Percentiles rank a stretch among this genome's conserved stretches.
Evolutionary conservation across 768 basidiomycete species (phyloP).

Genomic region (Suillus plorans): DNA sequence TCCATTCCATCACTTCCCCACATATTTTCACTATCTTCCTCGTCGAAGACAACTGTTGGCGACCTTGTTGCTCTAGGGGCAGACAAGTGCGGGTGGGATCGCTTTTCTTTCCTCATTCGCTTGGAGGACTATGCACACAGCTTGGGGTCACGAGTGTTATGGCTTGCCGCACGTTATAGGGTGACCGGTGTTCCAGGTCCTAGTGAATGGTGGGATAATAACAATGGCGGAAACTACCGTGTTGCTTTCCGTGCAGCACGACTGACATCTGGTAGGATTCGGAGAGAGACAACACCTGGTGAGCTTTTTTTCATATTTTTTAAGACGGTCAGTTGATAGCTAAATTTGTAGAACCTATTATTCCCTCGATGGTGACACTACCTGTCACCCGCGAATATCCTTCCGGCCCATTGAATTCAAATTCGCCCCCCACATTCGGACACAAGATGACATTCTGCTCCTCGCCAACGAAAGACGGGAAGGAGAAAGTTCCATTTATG

Average conservation of each 20-base stretch:
- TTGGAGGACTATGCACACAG: slow-evolving; percentile 67
- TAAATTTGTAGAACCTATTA: slow-evolving; percentile 9
- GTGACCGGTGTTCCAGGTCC: slow-evolving; percentile 33
- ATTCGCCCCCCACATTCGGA: neutral
- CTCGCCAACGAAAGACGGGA: neutral
- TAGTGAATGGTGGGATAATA: slow-evolving; percentile 95
- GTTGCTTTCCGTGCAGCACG: slow-evolving; percentile 54
- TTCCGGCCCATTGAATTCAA: neutral
- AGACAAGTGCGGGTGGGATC: slow-evolving; percentile 45
- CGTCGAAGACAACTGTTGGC: neutral
- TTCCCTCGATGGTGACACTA: neutral
- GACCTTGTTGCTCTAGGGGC: neutral
- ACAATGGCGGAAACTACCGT: slow-evolving; percentile 72
- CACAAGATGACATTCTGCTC: neutral
- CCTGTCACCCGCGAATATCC: slow-evolving; percentile 15
- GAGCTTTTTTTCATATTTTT: neutral
- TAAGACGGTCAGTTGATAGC: neutral
- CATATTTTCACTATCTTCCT: slow-evolving; percentile 19
- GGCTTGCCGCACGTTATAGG: slow-evolving; percentile 58
- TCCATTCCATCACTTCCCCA: slow-evolving; percentile 40
- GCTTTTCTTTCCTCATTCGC: slow-evolving; percentile 60
- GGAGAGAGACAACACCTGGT: slow-evolving; percentile 25
- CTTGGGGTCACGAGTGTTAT: slow-evolving; percentile 53
- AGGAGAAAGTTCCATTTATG: neutral
- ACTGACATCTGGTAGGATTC: slow-evolving; percentile 4